These are phyloP conservation scores for Bidens hawaiensis DNA, from an alignment of 140 eudicot genomes.

Conservation along the genomic window DNA sequence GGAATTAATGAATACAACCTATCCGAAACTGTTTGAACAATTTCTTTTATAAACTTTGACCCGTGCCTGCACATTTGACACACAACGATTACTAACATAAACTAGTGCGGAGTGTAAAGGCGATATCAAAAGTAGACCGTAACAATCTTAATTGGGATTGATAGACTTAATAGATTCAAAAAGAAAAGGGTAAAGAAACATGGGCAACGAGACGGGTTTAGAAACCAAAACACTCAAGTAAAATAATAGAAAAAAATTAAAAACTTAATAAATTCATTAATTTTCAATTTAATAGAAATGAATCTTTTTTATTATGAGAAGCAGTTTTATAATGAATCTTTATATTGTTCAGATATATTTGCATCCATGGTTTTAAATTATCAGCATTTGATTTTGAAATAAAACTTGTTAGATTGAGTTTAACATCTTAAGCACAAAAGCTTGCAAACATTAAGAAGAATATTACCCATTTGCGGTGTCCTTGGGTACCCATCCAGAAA, in stretches of 20 bases:
- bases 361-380: too few species aligned
- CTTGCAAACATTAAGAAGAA: background rate
- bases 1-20: background rate
- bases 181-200: background rate
- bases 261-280: too few species aligned
- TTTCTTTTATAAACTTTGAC: slow-evolving; percentile 5
- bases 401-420: background rate
- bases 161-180: background rate
- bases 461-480: background rate
- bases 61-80: slow-evolving; percentile 14
- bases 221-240: too few species aligned
- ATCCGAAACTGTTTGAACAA: slow-evolving; percentile 10
- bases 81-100: background rate
- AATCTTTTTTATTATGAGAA: too few species aligned
- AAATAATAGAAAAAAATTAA: too few species aligned
- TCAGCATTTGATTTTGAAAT: too few species aligned
- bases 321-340: too few species aligned
- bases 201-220: too few species aligned
- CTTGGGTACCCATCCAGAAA: slow-evolving; percentile 17
- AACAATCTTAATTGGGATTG: background rate
- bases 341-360: too few species aligned
- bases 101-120: background rate
- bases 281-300: too few species aligned
- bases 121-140: background rate
- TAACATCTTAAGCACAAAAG: background rate